These are phyloP conservation scores for Crinitomyces ghanaensis DNA, from an alignment of 805 yeast species.

Conservation along the genomic window DNA sequence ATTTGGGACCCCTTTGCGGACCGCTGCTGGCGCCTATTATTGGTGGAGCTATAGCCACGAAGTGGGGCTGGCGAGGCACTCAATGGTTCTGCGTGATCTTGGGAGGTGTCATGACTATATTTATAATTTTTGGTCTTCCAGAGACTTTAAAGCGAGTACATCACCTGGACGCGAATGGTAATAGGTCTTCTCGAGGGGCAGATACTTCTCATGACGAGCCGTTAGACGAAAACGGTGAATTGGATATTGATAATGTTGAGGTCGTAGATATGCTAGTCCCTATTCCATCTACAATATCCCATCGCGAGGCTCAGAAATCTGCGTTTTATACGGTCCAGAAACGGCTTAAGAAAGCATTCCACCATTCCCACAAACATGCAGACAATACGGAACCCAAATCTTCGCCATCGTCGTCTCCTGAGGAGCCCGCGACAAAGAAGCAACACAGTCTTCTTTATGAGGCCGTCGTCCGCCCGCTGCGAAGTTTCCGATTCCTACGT, in stretches of 20 bases:
- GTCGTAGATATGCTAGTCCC: constrained; percentile 4
- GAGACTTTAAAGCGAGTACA: constrained; percentile 51
- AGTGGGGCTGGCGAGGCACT: constrained; percentile 83
- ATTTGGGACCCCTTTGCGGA: constrained; percentile 71
- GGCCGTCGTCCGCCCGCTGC: constrained; percentile 39
- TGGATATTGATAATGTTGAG: constrained; percentile 1
- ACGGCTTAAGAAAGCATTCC: not conserved
- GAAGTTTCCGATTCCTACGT: constrained; percentile 45
- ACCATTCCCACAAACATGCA: not conserved
- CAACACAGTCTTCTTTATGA: too few relatives aligned
- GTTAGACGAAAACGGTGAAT: constrained; percentile 22
- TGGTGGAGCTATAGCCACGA: constrained; percentile 62
- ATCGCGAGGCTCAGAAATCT: too few relatives aligned
- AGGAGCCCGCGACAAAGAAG: not conserved
- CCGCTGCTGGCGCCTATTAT: constrained; percentile 70
- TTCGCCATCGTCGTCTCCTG: too few relatives aligned
- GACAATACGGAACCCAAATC: not conserved
- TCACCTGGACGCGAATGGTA: constrained; percentile 30
- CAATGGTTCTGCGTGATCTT: constrained; percentile 73
- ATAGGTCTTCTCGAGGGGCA: not conserved
- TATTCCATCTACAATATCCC: not conserved
- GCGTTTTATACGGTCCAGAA: too few relatives aligned
- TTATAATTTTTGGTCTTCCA: constrained; percentile 52
- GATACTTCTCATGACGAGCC: not conserved
- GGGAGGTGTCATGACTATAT: constrained; percentile 40